phyloP scores from a whole-genome alignment of 495 filamentous ascomycete species.

The Penicillium nucicola region DNA sequence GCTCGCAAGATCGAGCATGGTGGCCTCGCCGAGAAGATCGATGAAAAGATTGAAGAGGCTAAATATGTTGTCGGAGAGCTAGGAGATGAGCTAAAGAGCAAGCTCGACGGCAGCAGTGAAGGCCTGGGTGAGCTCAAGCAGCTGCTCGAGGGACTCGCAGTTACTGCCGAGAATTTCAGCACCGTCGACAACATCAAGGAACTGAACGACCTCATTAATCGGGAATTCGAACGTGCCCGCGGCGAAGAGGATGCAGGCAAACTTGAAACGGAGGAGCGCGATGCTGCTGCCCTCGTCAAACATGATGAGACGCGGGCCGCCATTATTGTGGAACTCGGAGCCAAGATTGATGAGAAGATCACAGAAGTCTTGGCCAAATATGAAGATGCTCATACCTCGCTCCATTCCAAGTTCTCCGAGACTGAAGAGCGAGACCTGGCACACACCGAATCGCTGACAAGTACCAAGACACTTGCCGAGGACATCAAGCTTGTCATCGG shows the following conservation, averaged over 20 bases:
- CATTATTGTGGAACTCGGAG: constrained; percentile 52
- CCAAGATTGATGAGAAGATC: constrained; percentile 78
- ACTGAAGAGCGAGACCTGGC: constrained; percentile 62
- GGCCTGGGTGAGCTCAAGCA: constrained; percentile 55
- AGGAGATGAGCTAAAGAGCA: constrained; percentile 63
- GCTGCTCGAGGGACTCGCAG: constrained; percentile 58
- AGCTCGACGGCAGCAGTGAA: constrained; percentile 55
- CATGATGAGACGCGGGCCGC: constrained; percentile 59
- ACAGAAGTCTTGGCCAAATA: constrained; percentile 74
- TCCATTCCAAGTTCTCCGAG: constrained; percentile 66
- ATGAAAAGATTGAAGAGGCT: constrained; percentile 58
- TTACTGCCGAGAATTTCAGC: constrained; percentile 56
- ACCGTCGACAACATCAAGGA: constrained; percentile 69
- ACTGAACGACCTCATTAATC: constrained; percentile 71
- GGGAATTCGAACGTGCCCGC: constrained; percentile 76
- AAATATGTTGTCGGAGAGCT: constrained; percentile 55
- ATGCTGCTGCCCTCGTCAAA: constrained; percentile 66
- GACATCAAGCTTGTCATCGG: constrained; percentile 82
- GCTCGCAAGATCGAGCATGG: constrained; percentile 67
- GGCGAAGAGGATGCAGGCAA: constrained; percentile 65
- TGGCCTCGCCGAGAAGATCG: constrained; percentile 55
- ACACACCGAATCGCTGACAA: constrained; percentile 64
- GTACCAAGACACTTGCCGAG: constrained; percentile 75
- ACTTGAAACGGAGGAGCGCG: constrained; percentile 72
- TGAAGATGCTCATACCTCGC: constrained; percentile 69